Evolutionary conservation across 129 eudicot genomes (phyloP).

Genomic region (Heracleum sosnowskyi): DNA sequence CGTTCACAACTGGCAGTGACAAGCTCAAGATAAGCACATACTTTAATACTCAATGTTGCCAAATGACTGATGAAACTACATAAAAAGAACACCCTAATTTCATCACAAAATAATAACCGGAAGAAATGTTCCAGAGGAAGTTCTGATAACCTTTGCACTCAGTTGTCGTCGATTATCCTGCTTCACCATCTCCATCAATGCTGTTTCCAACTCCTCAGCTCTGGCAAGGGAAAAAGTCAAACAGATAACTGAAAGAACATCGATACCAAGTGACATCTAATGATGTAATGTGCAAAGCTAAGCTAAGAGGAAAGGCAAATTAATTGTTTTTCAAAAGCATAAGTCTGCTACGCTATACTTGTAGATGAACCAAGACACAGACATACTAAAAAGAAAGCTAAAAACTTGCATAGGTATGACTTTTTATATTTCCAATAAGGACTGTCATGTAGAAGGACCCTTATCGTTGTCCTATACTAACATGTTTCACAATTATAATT

Average conservation of each 20-base stretch:
- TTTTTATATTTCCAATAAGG: not conserved
- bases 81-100: too few relatives aligned
- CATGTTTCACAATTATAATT: not conserved
- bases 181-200: slow-evolving; percentile 97
- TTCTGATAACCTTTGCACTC: slow-evolving; percentile 57
- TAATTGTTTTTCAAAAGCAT: not conserved
- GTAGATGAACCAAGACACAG: not conserved
- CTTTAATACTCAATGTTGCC: not conserved
- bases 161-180: slow-evolving; percentile 87
- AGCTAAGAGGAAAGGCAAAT: not conserved
- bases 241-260: not conserved
- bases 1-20: not conserved
- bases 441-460: not conserved
- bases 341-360: not conserved
- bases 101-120: not conserved
- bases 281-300: not conserved
- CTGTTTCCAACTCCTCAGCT: slow-evolving; percentile 97
- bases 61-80: not conserved
- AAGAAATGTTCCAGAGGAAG: not conserved
- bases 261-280: not conserved
- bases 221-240: slow-evolving; percentile 29
- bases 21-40: not conserved
- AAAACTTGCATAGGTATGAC: not conserved
- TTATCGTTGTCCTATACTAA: not conserved
- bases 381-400: not conserved